Evolutionary conservation across 192 early-diverging fungal species (phyloP).

Genomic region (Coemansia brasiliensis): DNA sequence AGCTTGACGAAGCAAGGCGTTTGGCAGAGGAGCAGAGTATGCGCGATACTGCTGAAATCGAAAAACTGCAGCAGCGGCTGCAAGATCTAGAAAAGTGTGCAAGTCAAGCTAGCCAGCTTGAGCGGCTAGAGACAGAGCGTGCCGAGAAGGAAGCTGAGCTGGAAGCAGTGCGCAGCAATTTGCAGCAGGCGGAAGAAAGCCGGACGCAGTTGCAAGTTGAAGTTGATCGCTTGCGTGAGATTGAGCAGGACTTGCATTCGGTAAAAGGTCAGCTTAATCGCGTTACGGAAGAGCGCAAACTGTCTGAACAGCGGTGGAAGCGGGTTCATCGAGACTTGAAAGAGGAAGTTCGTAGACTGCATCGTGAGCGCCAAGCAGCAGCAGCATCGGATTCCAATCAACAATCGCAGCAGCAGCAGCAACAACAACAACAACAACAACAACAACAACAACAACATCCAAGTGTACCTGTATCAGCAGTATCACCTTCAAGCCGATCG

Average conservation of each 20-base stretch:
- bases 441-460: background rate
- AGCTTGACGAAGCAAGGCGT: conserved; percentile 27
- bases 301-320: conserved; percentile 54
- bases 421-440: background rate
- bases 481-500: conserved; percentile 24
- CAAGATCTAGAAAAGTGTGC: conserved; percentile 28
- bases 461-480: background rate
- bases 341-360: conserved; percentile 51
- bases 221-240: conserved; percentile 42
- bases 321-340: conserved; percentile 52
- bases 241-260: conserved; percentile 27
- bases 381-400: background rate
- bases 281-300: conserved; percentile 38
- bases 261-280: conserved; percentile 29
- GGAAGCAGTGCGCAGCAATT: conserved; percentile 40
- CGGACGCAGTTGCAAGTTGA: conserved; percentile 30
- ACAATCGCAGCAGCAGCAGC: background rate
- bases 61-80: conserved; percentile 23
- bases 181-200: conserved; percentile 36
- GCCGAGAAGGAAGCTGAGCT: conserved; percentile 45
- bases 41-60: conserved; percentile 13
- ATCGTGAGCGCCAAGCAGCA: conserved; percentile 27
- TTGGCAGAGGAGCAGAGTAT: conserved; percentile 15
- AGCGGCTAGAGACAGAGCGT: conserved; percentile 35
- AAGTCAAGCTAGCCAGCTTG: conserved; percentile 21